Conservation (phyloP, 495 filamentous ascomycete species). For the Penicillium alfredii region DNA sequence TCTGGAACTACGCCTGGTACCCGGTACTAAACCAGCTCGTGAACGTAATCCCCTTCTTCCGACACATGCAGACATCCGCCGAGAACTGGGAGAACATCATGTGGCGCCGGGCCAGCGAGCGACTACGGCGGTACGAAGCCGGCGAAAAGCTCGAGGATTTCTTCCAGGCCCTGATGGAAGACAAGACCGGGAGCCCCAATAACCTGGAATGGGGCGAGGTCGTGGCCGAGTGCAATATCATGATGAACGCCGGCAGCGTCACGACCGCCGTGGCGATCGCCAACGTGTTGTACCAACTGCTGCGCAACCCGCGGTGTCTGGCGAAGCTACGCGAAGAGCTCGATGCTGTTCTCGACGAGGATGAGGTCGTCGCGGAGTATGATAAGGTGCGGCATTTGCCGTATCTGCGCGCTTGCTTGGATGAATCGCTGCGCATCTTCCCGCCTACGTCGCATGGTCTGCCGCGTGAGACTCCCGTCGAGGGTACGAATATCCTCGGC, state of each 20-base stretch:
- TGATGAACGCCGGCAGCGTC: constrained; percentile 51
- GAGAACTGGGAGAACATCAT: constrained; percentile 38
- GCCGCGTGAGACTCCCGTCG: constrained; percentile 31
- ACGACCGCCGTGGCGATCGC: constrained; percentile 50
- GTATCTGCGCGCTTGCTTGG: constrained; percentile 40
- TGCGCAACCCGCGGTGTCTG: constrained; percentile 46
- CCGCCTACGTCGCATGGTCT: constrained; percentile 33
- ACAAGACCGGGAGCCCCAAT: constrained; percentile 41
- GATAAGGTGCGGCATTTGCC: constrained; percentile 40
- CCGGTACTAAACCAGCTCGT: constrained; percentile 22
- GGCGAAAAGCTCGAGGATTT: constrained; percentile 54
- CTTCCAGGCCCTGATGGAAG: constrained; percentile 50
- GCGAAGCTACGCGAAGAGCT: constrained; percentile 54
- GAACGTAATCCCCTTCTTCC: constrained; percentile 31
- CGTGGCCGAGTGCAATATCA: constrained; percentile 30
- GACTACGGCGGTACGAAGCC: constrained; percentile 38
- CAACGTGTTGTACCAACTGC: constrained; percentile 49
- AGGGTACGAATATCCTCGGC: constrained; percentile 35
- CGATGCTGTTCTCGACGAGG: constrained; percentile 35
- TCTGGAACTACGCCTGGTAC: constrained; percentile 49
- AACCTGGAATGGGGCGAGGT: constrained; percentile 32
- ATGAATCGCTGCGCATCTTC: constrained; percentile 43
- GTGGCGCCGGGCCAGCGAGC: constrained; percentile 28
- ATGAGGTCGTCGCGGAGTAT: constrained; percentile 36
- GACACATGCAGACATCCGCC: constrained; percentile 18